These are phyloP conservation scores for Colletotrichum orbiculare DNA, from an alignment of 2,329 filamentous ascomycete species.

Conservation along the genomic window DNA sequence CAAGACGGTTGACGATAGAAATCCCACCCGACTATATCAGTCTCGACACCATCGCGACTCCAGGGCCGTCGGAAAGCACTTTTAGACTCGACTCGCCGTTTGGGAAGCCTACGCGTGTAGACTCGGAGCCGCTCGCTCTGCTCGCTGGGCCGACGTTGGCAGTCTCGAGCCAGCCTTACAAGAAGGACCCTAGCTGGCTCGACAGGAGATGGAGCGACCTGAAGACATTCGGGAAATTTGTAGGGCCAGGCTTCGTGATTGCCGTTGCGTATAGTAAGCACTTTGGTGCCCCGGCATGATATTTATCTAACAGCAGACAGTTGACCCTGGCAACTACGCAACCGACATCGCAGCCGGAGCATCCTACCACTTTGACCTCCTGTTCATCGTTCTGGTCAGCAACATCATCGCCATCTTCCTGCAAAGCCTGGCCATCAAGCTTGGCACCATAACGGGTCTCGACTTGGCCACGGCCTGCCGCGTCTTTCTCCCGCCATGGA, in stretches of 20 bases:
- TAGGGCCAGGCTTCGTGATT: constrained; percentile 76
- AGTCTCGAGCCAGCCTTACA: not conserved
- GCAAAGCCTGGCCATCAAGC: constrained; percentile 75
- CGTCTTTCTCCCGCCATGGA: constrained; percentile 72
- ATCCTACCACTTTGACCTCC: constrained; percentile 70
- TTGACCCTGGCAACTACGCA: constrained; percentile 75
- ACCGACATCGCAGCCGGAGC: constrained; percentile 77
- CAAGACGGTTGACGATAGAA: constrained; percentile 23
- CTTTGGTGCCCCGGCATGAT: not conserved
- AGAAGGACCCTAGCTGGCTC: constrained; percentile 6
- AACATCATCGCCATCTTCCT: constrained; percentile 79
- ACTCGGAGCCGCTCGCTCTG: constrained; percentile 6
- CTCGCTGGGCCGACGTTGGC: constrained; percentile 8
- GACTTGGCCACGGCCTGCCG: constrained; percentile 76
- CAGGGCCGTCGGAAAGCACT: constrained; percentile 19
- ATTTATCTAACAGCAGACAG: constrained; percentile 41
- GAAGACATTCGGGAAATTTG: constrained; percentile 46
- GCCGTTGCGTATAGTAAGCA: constrained; percentile 67
- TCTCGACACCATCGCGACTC: constrained; percentile 23
- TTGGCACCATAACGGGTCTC: constrained; percentile 75
- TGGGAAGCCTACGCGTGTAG: not conserved
- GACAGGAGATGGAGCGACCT: constrained; percentile 11
- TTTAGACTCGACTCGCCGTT: constrained; percentile 3
- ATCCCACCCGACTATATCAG: constrained; percentile 21
- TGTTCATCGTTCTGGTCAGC: constrained; percentile 76